Percentiles rank a stretch among this genome's conserved stretches.
Evolutionary conservation across 768 basidiomycete genomes (phyloP).

Genomic region (Leccinum barrowsii): DNA sequence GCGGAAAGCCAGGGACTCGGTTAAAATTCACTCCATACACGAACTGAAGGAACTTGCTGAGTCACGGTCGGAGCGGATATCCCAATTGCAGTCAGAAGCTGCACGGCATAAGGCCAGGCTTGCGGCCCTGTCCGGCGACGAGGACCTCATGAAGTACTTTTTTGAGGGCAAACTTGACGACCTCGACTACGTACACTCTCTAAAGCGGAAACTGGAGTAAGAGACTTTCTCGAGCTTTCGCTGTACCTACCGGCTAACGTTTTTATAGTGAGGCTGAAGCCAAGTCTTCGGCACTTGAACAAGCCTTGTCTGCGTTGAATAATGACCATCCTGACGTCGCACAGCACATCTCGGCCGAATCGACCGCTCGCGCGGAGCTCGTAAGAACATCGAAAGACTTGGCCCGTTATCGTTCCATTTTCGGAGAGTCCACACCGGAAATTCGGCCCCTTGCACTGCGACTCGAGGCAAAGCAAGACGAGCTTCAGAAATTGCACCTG

Average conservation of each 20-base stretch:
- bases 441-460: conserved; percentile 46
- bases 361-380: conserved; percentile 48
- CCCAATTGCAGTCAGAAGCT: conserved; percentile 67
- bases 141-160: conserved; percentile 72
- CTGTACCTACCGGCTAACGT: conserved; percentile 13
- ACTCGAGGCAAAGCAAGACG: conserved; percentile 65
- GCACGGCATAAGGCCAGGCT: conserved; percentile 68
- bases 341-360: conserved; percentile 47
- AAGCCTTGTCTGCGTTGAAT: conserved; percentile 43
- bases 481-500: conserved; percentile 58
- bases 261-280: conserved; percentile 48
- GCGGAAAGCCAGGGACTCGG: conserved; percentile 58
- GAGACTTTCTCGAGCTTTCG: conserved; percentile 18
- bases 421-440: conserved; percentile 59
- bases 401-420: conserved; percentile 57
- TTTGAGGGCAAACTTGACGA: conserved; percentile 53
- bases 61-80: conserved; percentile 71
- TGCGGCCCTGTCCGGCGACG: conserved; percentile 69
- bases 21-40: conserved; percentile 54
- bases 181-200: conserved; percentile 44
- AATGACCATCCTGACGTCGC: conserved; percentile 52
- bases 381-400: conserved; percentile 45
- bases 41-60: conserved; percentile 66
- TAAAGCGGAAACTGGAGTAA: conserved; percentile 57
- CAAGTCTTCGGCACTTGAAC: conserved; percentile 49